These are phyloP conservation scores for Nemania sp. DNA, from an alignment of 2,329 filamentous ascomycete species.

Conservation along the genomic window DNA sequence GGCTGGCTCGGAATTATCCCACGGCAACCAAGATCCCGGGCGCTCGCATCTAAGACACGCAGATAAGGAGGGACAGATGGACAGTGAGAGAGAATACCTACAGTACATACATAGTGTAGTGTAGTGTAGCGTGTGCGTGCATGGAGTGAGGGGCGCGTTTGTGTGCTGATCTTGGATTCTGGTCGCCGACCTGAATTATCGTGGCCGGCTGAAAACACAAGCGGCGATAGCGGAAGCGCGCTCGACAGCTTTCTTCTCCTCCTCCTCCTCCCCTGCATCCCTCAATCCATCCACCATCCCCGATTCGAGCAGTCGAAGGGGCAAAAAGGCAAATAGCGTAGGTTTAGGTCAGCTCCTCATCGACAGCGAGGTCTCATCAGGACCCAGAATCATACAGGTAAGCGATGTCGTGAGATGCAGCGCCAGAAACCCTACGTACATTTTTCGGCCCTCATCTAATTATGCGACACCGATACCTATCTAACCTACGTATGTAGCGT, in stretches of 20 bases:
- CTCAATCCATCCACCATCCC: conserved; percentile 1
- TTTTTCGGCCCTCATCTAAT: conserved; percentile 14
- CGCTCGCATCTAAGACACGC: conserved; percentile 17
- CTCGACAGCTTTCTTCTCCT: neutral
- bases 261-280: conserved; percentile 3
- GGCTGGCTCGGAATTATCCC: conserved; percentile 17
- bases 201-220: conserved; percentile 24
- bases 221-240: conserved; percentile 6
- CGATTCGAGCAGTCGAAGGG: neutral
- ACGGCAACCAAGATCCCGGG: conserved; percentile 16
- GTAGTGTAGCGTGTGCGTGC: neutral
- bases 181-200: conserved; percentile 26
- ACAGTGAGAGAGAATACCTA: neutral
- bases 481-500: conserved; percentile 2
- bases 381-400: conserved; percentile 4
- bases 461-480: neutral
- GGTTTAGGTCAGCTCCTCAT: neutral
- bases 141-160: conserved; percentile 14
- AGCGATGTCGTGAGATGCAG: conserved; percentile 18
- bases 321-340: neutral
- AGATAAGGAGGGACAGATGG: conserved; percentile 1
- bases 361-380: conserved; percentile 19
- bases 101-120: too few species aligned
- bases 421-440: conserved; percentile 11
- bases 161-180: conserved; percentile 18